Percentiles rank a stretch among this genome's conserved stretches.
Evolutionary conservation across 306 rosid genomes (phyloP).

Genomic region (Inga oerstediana): DNA sequence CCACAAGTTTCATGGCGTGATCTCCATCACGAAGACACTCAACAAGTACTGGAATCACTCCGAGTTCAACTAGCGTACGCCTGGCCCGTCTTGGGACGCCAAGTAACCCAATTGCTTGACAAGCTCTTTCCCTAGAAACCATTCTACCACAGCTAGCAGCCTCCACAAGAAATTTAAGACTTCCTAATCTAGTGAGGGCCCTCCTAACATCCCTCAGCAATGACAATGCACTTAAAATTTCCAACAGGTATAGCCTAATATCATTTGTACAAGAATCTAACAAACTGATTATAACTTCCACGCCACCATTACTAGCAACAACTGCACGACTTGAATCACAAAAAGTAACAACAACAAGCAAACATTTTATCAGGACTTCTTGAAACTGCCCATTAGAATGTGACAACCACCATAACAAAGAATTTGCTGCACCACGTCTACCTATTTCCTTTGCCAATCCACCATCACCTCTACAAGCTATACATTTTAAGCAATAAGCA

Average conservation of each 20-base stretch:
- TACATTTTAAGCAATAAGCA: constrained; percentile 53
- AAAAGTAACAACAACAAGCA: constrained; percentile 45
- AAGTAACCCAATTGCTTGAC: constrained; percentile 49
- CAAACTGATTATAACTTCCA: constrained; percentile 36
- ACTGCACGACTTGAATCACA: constrained; percentile 35
- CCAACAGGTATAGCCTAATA: constrained; percentile 41
- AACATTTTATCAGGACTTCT: constrained; percentile 37
- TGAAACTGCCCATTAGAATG: constrained; percentile 37
- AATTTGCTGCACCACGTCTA: constrained; percentile 30
- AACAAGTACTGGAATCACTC: constrained; percentile 45
- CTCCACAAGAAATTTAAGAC: constrained; percentile 48
- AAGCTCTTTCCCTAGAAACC: constrained; percentile 60
- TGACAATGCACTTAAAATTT: constrained; percentile 51
- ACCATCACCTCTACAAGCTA: constrained; percentile 47
- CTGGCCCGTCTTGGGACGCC: constrained; percentile 38
- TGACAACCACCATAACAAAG: constrained; percentile 43
- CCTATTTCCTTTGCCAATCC: constrained; percentile 41
- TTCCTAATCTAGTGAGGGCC: constrained; percentile 33
- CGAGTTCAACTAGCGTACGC: constrained; percentile 43
- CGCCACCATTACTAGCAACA: constrained; percentile 41
- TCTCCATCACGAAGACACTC: constrained; percentile 49
- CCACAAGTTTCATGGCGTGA: constrained; percentile 34
- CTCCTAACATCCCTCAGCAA: constrained; percentile 49
- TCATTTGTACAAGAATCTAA: constrained; percentile 27
- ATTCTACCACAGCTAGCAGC: constrained; percentile 51